Conservation (phyloP, 352 stramenopile genomes). For the Phytophthora pistaciae region DNA sequence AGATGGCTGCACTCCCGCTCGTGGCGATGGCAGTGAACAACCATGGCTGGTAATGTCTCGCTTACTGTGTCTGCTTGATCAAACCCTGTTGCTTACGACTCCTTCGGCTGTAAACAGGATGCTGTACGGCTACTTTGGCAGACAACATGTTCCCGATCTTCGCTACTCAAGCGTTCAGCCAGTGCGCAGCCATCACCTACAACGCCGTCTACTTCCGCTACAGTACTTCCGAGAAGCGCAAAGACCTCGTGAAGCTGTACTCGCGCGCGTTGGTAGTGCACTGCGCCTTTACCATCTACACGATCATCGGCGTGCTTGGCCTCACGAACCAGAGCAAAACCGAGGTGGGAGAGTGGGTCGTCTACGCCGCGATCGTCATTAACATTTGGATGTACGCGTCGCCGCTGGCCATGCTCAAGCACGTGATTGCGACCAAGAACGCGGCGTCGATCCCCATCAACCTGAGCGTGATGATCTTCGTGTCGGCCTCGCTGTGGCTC, state of each 20-base stretch:
- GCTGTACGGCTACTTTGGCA: slow-evolving; percentile 33
- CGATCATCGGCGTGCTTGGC: slow-evolving; percentile 38
- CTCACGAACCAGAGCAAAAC: slow-evolving; percentile 40
- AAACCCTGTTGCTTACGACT: neutral
- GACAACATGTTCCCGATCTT: slow-evolving; percentile 42
- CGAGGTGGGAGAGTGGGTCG: slow-evolving; percentile 25
- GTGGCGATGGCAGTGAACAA: slow-evolving; percentile 32
- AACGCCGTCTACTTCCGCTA: slow-evolving; percentile 32
- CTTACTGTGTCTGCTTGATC: neutral
- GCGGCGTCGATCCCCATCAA: slow-evolving; percentile 55
- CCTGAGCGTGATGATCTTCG: slow-evolving; percentile 50
- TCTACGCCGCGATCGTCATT: slow-evolving; percentile 49
- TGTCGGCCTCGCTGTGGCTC: slow-evolving; percentile 60
- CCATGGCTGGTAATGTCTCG: slow-evolving; percentile 31
- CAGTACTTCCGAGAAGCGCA: slow-evolving; percentile 19
- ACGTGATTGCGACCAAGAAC: slow-evolving; percentile 51
- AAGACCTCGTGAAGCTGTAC: slow-evolving; percentile 17
- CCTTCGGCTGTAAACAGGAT: slow-evolving; percentile 14
- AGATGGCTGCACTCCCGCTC: slow-evolving; percentile 30
- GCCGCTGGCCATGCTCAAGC: slow-evolving; percentile 49
- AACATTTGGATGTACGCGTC: slow-evolving; percentile 64
- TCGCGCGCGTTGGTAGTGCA: slow-evolving; percentile 17
- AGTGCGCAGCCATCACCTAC: slow-evolving; percentile 23
- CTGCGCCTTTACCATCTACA: slow-evolving; percentile 39
- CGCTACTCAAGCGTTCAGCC: slow-evolving; percentile 27